Percentiles rank a stretch among this genome's conserved stretches.
These are phyloP conservation scores for Mercurialis annua DNA, from an alignment of 345 rosid genomes.

Conservation along the genomic window DNA sequence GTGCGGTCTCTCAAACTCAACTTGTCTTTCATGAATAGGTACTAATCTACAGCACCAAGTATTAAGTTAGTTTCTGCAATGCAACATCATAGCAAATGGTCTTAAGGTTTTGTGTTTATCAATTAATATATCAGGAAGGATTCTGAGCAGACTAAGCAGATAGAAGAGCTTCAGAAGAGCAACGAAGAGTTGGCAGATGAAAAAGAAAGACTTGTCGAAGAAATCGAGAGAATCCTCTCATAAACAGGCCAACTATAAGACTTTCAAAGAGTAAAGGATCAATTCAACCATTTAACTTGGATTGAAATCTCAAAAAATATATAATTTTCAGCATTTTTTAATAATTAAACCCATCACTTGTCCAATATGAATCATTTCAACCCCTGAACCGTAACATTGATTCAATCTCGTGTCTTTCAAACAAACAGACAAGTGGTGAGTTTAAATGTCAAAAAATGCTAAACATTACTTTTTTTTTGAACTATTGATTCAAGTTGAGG, in stretches of 20 bases:
- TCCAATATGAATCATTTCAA: too few relatives aligned
- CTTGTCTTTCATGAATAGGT: conserved; percentile 76
- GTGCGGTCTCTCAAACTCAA: conserved; percentile 74
- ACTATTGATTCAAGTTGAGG: too few relatives aligned
- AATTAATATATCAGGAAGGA: conserved; percentile 47
- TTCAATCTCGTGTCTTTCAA: too few relatives aligned
- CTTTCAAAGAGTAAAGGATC: too few relatives aligned
- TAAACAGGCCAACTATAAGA: conserved; percentile 38
- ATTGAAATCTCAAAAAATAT: too few relatives aligned
- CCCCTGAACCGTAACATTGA: too few relatives aligned
- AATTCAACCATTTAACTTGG: too few relatives aligned
- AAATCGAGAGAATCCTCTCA: conserved; percentile 51
- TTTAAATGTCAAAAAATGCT: too few relatives aligned
- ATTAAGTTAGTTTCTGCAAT: neutral
- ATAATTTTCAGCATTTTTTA: too few relatives aligned
- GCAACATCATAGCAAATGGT: neutral
- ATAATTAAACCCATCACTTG: too few relatives aligned
- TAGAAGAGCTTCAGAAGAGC: conserved; percentile 66
- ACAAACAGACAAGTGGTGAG: too few relatives aligned
- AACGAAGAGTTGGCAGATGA: conserved; percentile 55
- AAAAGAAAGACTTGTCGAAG: conserved; percentile 64
- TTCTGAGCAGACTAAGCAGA: conserved; percentile 73
- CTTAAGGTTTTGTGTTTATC: neutral
- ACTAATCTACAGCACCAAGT: neutral
- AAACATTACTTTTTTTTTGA: too few relatives aligned